Base-by-base conservation (phyloP, 352 stramenopile species). In the Phytophthora citrophthora region DNA sequence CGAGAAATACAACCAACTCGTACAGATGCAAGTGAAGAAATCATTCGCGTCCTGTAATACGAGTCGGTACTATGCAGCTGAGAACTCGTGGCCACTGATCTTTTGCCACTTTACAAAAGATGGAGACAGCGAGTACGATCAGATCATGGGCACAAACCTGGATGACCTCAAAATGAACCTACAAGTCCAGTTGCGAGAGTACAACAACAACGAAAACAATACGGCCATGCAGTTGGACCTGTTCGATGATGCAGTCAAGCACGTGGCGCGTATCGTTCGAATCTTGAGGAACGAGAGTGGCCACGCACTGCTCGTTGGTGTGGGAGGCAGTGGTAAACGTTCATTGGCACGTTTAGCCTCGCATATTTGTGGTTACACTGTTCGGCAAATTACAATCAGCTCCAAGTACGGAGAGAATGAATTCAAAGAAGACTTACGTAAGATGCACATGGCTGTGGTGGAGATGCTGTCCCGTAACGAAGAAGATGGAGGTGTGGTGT, bases 91-190 rank as follows among this genome's bases (percentile, higher is more conserved):
- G 76, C 95, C 94, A 10, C 70, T 99, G 15, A 91, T 99, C 36
- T 98, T 98, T 63, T 99, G 94, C 57, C 95, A 99, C 66, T 99
- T 98, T 61, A 96, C 91, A 5, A 96, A 98, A 56, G 94, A 96
- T 62, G 92, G 91, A 40, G 93, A 98, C 40, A 76, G 72, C 6
- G 87, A 97, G 46, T 99, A 99, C 55, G 94, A 98, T 64, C 93
- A 98, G 65, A 91, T 98, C 24, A 93, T 80, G 61, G 90, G 86
- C 2, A 94, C 84, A 12, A 95, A 93, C 45, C 54, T 98, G 31
- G 82, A 95, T 15, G 90, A 96, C 31, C 85, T 99, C 61, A 93
- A 92, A 53, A 65, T 75, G 46, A 97, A 95, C 16, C 66, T 99
- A 6, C 81, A 98, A 48, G 74, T 89, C 1, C 91, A 97, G 32